Evolutionary conservation across 225 moss, liverwort and hornwort species (phyloP).

Genomic region (Bryum argenteum): DNA sequence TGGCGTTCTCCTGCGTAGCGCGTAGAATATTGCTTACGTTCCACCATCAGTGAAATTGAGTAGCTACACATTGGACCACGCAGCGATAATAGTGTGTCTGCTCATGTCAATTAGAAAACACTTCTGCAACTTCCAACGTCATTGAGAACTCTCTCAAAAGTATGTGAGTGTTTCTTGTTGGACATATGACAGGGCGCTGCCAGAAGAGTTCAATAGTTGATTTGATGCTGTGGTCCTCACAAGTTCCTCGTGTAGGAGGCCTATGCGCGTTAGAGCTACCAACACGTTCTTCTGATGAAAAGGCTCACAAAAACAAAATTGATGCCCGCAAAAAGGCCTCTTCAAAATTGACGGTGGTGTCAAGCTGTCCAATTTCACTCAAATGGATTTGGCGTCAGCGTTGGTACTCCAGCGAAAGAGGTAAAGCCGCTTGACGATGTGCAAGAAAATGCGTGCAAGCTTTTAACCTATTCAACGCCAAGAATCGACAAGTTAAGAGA

Average conservation of each 20-base stretch:
- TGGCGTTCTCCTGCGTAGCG: no score
- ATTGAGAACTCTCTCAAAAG: conserved; percentile 1
- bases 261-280: background rate
- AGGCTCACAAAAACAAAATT: no score
- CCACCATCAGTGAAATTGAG: no score
- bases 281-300: background rate
- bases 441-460: background rate
- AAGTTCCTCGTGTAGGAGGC: background rate
- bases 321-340: no score
- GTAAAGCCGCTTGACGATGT: background rate
- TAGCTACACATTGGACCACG: no score
- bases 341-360: background rate
- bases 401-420: background rate
- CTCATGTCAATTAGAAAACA: background rate
- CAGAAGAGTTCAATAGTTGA: conserved; percentile 17
- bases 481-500: background rate
- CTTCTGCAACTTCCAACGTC: conserved; percentile 6
- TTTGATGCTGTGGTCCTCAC: conserved; percentile 15
- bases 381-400: background rate
- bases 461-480: no score
- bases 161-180: conserved; percentile 29
- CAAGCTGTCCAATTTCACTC: background rate
- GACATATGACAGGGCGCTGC: conserved; percentile 26
- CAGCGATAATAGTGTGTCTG: no score
- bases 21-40: background rate